Evolutionary conservation across 192 early-diverging fungal genomes (phyloP), one percentile per base, ranked within the genome.

Genomic region (Coemansia reversa): DNA sequence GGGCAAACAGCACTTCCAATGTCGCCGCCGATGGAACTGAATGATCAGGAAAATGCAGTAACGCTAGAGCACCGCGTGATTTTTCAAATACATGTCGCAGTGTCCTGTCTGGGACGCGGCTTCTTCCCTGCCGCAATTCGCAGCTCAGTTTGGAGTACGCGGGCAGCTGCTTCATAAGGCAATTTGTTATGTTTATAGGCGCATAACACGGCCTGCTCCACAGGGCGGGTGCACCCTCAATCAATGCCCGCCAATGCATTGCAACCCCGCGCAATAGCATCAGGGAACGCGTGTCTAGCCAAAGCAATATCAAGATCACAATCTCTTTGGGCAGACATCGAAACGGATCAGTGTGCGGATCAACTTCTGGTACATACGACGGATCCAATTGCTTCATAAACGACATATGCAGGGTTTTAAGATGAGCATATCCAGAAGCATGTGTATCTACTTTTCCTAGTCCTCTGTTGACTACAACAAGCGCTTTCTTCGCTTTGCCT

Each of bases 181-280:
- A n/a, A 12, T 50, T 19, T 2, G 23, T 32, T 2, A 54, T 22
- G 14, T 29, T 48, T 11, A 55, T 19, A 0, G 20, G 2, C 7
- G 25, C 20, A 39, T 63, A 72, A 48, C 53, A 49, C 11, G 66
- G 66, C 0, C 51, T 32, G 33, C 67, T 58, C 76, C 76, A 79
- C 9, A 79, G 51, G 8, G 57, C 61, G 1, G 76, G 71, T n/a
- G 48, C 60, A 7, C 25, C 14, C 54, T 79, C 76, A 11, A 79
- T 24, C 14, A 79, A 33, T 20, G 35, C 20, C 42, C 28, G 42
- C 76, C 76, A 79, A 23, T 52, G 64, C 24, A 28, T 32, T n/a
- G 66, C 67, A 28, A 79, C 76, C 6, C 25, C 52, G 28, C 76
- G 70, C 42, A 70, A 73, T 22, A 42, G 49, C 22, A 62, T n/a